Base-by-base conservation (phyloP, 345 rosid genomes). In the Trapa incisa region DNA sequence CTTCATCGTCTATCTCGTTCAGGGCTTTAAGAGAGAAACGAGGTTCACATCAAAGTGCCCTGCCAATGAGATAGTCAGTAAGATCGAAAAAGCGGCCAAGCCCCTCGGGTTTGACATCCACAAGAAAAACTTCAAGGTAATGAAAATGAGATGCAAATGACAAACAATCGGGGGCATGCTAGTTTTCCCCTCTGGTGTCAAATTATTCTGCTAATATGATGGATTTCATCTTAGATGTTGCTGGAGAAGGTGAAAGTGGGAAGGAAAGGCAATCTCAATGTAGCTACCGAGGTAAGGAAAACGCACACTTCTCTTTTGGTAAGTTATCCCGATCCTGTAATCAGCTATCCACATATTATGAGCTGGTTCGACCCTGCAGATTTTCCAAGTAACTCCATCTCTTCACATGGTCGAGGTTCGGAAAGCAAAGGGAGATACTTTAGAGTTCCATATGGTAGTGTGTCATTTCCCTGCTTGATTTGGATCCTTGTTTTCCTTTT, bases 351-450 rank as follows among this genome's bases (percentile, higher is more conserved):
- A 22, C 3, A 33, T 2, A 32, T 32, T 37, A 14, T 63, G 39
- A 65, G 67, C 6, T 52, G 71, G 65, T 70, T 16, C 54, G 61
- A 36, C 62, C 58, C 66, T 76, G 64, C 77, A 94, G 97, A 75
- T 94, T 65, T 91, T 94, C 74, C 95, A 94, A 94, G 89, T 94
- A 75, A 85, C 99, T 17, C 97, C 99, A 66, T 91, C 92, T 39
- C 81, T 94, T 62, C 95, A 94, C 75, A 86, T 91, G 97, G 95
- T 94, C 41, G 95, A 94, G 78, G 83, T 94, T 47, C 86, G 96
- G 13, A 94, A 94, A 75, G 87, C 97, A 1, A 90, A 89, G 75
- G 99, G 99, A 29, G 97, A 94, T 75, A 94, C 99, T 15, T 76
- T 94, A 63, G 99, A 94, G 73, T 94, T 91, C 68, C 92, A 88